Evolutionary conservation across 1,284 basidiomycete genomes (phyloP), one percentile per base, ranked within the genome.

Genomic region (Sporisorium iseilematis-ciliati): DNA sequence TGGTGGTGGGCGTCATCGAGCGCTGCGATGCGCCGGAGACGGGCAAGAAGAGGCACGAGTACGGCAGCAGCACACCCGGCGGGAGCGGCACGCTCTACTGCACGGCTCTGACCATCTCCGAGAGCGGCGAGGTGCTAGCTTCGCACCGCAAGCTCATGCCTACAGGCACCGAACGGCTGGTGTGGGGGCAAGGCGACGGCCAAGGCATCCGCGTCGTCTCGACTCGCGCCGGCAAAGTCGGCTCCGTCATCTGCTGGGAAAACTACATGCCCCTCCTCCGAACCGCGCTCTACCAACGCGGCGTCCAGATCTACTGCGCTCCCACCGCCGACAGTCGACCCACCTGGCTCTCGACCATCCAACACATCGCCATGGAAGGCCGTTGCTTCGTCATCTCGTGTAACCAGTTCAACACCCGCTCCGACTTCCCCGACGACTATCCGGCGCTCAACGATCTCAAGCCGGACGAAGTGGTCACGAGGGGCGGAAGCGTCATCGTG

Each of bases 71-170:
- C n/a, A n/a, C n/a, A n/a, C n/a, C n/a, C n/a, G n/a, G 52, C 26
- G 11, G 57, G 56, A 10, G 49, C 89, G 21, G 90, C 0, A 92
- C 91, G 0, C 85, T 92, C 40, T 92, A 91, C 80, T 92, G 91
- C 85, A 90, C 91, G 0, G 89, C 86, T 26, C 86, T 92, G 31
- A 91, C 91, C 75, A 88, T 92, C 31, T 88, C 89, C 58, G 90
- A 90, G 0, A 71, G 78, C 12, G 85, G 88, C n/a, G 89, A 89
- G 8, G 87, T 90, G 41, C 83, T 92, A 12, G 88, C 87, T 12
- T 91, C 90, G 74, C 91, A 92, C 80, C 87, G 91, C n/a, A 92
- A 92, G 84, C 82, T 92, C 26, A 87, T 91, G 82, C 91, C 91
- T 1, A 92, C 92, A 4, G 92, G 88, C 0, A 85, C 88, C 38